These are phyloP conservation scores for Camptophora hylomeconis DNA, from an alignment of 2,329 filamentous ascomycete genomes.

Conservation along the genomic window DNA sequence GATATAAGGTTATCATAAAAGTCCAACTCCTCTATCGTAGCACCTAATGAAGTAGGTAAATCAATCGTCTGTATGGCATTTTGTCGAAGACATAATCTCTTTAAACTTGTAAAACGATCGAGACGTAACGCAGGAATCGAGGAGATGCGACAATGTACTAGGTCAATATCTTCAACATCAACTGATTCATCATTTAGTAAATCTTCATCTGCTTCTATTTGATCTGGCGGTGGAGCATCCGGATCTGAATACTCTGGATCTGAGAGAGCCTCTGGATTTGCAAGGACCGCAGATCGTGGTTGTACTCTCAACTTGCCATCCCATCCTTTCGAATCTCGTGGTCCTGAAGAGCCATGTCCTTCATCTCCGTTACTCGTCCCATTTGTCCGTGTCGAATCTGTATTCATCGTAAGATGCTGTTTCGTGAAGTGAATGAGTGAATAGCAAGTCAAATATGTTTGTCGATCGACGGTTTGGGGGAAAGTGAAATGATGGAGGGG, in stretches of 20 bases:
- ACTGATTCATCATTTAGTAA: conserved; percentile 41
- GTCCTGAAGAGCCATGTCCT: no score
- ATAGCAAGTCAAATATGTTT: no score
- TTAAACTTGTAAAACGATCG: conserved; percentile 65
- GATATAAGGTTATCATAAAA: conserved; percentile 93
- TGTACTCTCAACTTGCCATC: conserved; percentile 30
- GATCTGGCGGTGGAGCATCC: conserved; percentile 53
- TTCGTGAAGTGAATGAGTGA: no score
- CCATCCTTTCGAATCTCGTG: conserved; percentile 22
- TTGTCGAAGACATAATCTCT: conserved; percentile 77
- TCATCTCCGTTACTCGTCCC: no score
- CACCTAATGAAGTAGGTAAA: conserved; percentile 52
- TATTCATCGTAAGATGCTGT: no score
- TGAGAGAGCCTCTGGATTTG: conserved; percentile 69
- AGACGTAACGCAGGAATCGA: conserved; percentile 69
- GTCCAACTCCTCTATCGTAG: conserved; percentile 69
- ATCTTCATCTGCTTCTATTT: conserved; percentile 70
- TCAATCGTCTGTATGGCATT: conserved; percentile 76
- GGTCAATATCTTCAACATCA: conserved; percentile 59
- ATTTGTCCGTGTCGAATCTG: no score
- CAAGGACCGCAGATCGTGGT: conserved; percentile 53
- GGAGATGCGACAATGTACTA: conserved; percentile 72
- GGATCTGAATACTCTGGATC: conserved; percentile 77
- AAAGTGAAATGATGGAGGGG: no score
- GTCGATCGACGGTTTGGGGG: no score